phyloP scores from a whole-genome alignment of 2,329 filamentous ascomycete genomes.

The Cladosporium cucumerinum region DNA sequence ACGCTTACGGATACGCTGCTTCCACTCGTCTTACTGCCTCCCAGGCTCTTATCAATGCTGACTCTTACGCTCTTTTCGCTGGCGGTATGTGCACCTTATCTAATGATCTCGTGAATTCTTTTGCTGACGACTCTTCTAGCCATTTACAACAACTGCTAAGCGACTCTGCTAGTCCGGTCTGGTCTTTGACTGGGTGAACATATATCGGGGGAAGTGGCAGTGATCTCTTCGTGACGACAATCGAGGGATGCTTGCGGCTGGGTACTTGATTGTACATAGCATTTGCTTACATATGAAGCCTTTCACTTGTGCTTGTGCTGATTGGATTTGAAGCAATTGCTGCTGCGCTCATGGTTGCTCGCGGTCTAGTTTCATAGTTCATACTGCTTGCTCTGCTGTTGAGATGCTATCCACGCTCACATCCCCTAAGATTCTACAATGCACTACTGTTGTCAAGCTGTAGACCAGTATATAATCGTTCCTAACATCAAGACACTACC shows the following conservation, averaged over 20 bases:
- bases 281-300: background rate
- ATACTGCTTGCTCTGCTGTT: no score
- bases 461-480: no score
- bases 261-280: background rate
- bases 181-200: background rate
- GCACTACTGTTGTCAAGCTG: no score
- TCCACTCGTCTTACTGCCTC: constrained; percentile 44
- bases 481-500: no score
- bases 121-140: background rate
- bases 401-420: no score
- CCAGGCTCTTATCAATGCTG: constrained; percentile 60
- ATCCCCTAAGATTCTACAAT: no score
- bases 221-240: background rate
- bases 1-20: constrained; percentile 56
- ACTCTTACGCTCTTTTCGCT: constrained; percentile 56
- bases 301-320: background rate
- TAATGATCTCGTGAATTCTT: background rate
- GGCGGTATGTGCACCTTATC: constrained; percentile 5
- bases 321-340: no score
- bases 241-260: background rate
- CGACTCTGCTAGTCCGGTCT: background rate
- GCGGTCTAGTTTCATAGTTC: no score
- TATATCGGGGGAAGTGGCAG: background rate
- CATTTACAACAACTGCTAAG: constrained; percentile 11
- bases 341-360: no score